phyloP scores from a whole-genome alignment of 345 rosid species.

The Eucalyptus erythrocorys region DNA sequence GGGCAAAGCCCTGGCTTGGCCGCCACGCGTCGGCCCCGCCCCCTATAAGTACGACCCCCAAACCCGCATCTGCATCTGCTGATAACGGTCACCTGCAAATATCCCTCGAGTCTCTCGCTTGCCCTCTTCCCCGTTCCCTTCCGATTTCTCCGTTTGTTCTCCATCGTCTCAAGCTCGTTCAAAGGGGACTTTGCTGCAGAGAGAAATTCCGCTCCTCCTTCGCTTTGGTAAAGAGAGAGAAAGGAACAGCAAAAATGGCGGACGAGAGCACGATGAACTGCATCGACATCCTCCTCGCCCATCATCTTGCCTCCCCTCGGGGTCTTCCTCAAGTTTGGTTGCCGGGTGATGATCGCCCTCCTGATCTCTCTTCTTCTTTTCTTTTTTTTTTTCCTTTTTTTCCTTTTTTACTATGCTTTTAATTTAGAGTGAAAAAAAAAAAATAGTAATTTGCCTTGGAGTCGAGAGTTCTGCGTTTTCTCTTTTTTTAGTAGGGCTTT shows the following conservation, averaged over 20 bases:
- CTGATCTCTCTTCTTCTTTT: no score
- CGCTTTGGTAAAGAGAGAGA: neutral
- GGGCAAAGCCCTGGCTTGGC: neutral
- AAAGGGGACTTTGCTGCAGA: neutral
- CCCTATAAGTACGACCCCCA: neutral
- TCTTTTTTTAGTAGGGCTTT: neutral
- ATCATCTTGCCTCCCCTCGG: slow-evolving; percentile 91
- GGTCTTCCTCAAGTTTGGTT: slow-evolving; percentile 78
- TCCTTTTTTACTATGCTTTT: no score
- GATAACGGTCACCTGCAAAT: neutral
- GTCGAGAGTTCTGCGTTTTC: neutral
- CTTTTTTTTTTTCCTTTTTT: fast-evolving
- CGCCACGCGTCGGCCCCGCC: neutral
- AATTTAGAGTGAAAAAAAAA: no score
- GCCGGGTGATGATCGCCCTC: slow-evolving; percentile 19
- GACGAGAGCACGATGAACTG: slow-evolving; percentile 56
- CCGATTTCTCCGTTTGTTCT: neutral
- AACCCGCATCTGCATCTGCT: no score
- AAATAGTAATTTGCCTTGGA: neutral
- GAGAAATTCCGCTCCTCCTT: neutral
- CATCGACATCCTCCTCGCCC: slow-evolving; percentile 68
- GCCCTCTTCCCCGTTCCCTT: neutral
- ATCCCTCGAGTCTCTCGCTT: neutral
- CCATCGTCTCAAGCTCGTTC: neutral
- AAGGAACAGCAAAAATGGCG: slow-evolving; percentile 8